Evolutionary conservation across 2,329 filamentous ascomycete species (phyloP).

Genomic region (Colletotrichum falcatum): DNA sequence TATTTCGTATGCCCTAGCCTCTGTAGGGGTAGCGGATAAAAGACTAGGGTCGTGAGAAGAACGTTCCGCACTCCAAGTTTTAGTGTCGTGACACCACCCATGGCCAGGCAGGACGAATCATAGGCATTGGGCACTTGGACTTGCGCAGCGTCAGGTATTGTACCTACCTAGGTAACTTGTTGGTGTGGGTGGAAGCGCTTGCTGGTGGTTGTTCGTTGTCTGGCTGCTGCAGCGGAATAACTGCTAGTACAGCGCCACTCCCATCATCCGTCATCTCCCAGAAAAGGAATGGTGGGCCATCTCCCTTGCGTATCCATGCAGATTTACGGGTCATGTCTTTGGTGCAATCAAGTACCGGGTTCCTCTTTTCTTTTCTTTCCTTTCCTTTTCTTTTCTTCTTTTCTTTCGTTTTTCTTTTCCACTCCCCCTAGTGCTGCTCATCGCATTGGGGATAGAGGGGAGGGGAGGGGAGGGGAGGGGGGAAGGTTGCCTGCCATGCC

Average conservation of each 20-base stretch:
- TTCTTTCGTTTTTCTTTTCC: slow-evolving; percentile 1
- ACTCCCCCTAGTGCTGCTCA: slow-evolving; percentile 10
- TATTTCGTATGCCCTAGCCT: slow-evolving; percentile 20
- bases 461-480: too few species aligned
- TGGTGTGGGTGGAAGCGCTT: slow-evolving; percentile 22
- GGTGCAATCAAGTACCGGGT: slow-evolving; percentile 42
- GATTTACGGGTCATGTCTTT: slow-evolving; percentile 15
- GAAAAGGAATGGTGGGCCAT: slow-evolving; percentile 40
- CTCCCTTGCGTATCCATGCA: slow-evolving; percentile 33
- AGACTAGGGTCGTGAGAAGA: slow-evolving; percentile 23
- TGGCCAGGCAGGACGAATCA: slow-evolving; percentile 20
- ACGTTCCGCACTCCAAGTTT: slow-evolving; percentile 29
- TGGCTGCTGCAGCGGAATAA: slow-evolving; percentile 41
- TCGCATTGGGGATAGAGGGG: slow-evolving; percentile 25
- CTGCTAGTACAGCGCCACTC: slow-evolving; percentile 40
- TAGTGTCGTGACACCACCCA: slow-evolving; percentile 24
- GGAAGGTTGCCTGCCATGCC: slow-evolving; percentile 1
- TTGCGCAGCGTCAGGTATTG: slow-evolving; percentile 14
- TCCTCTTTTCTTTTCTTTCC: slow-evolving; percentile 21
- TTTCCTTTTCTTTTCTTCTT: slow-evolving; percentile 24
- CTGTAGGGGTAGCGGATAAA: slow-evolving; percentile 12
- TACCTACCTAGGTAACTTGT: not conserved
- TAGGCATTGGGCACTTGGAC: slow-evolving; percentile 5
- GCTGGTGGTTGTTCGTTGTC: slow-evolving; percentile 23
- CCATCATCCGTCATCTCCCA: slow-evolving; percentile 42